Evolutionary conservation across 352 stramenopile genomes (phyloP).

Genomic region (Phytophthora palmivora): DNA sequence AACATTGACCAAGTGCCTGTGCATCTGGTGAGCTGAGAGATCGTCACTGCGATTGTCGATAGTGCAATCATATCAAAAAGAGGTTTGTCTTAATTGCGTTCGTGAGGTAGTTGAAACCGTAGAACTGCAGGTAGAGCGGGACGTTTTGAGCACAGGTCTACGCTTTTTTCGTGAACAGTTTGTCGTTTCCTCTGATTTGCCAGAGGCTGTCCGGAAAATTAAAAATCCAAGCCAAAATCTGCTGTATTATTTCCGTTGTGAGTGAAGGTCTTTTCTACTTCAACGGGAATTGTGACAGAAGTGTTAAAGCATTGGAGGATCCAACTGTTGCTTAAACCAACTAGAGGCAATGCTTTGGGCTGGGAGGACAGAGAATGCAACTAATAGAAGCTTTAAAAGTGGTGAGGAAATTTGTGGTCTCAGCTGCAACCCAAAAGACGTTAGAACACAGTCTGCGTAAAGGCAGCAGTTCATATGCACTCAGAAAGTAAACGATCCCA

Average conservation of each 20-base stretch:
- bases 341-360: too few relatives aligned
- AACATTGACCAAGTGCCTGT: background rate
- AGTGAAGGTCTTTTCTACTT: conserved; percentile 16
- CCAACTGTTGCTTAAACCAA: too few relatives aligned
- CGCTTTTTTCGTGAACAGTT: conserved; percentile 28
- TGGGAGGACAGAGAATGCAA: too few relatives aligned
- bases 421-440: too few relatives aligned
- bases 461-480: too few relatives aligned
- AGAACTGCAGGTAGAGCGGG: conserved; percentile 11
- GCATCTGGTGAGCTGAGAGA: conserved; percentile 13
- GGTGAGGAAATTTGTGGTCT: too few relatives aligned
- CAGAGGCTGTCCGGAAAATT: too few relatives aligned
- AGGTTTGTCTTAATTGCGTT: conserved; percentile 1
- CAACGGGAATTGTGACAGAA: too few relatives aligned
- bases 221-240: conserved; percentile 19
- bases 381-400: too few relatives aligned
- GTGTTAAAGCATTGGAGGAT: too few relatives aligned
- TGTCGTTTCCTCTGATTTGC: conserved; percentile 24
- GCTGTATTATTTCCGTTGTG: conserved; percentile 4
- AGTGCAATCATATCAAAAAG: conserved; percentile 6
- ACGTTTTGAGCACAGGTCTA: conserved; percentile 7
- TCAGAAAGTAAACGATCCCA: too few relatives aligned
- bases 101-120: conserved; percentile 17
- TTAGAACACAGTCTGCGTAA: too few relatives aligned
- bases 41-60: conserved; percentile 1